Evolutionary conservation across 495 filamentous ascomycete genomes (phyloP), one percentile per base, ranked within the genome.

Genomic region (Aspergillus homomorphus): DNA sequence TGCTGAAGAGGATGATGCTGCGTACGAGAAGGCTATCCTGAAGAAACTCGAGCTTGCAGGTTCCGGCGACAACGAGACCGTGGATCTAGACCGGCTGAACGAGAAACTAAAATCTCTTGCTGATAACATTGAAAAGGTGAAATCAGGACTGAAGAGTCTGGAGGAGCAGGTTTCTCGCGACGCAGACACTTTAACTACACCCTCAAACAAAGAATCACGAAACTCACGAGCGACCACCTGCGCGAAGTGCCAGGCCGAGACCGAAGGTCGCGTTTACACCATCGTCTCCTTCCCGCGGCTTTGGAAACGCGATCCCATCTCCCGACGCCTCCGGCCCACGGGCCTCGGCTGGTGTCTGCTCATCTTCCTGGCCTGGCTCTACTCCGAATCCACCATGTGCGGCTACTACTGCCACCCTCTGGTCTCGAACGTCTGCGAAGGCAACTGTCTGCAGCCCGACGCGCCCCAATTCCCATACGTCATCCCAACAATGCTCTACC

Each of bases 111-210:
- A 79, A 50, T 84, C 81, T 2, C 79, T 88, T 20, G 75, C 80
- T 30, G 73, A 81, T 3, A 84, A 84, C 56, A 89, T 92, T 58
- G 79, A 80, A 1, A 83, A 85, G 21, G 82, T 89, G 20, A 86
- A 85, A 58, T 77, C 81, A 51, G 87, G 86, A 2, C 83, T 91
- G 33, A 78, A 84, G 60, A 76, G 81, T 16, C 73, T 91, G n/a
- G 87, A 89, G 71, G 73, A 81, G 30, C 78, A 83, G 54, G 73
- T 89, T 28, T 76, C 74, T 26, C 71, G 66, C 1, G 71, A 80
- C n/a, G 59, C 64, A 6, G 67, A 68, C 19, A 59, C 58, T 14
- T 14, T 61, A 26, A 9, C 60, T 10, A 62, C 65, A 3, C 58
- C 67, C 20, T 56, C 62, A 21, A 53, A 54, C 55, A 43, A 48